Evolutionary conservation across 805 yeast genomes (phyloP), one percentile per base, ranked within the genome.

Genomic region (Hanseniaspora jakobsenii): DNA sequence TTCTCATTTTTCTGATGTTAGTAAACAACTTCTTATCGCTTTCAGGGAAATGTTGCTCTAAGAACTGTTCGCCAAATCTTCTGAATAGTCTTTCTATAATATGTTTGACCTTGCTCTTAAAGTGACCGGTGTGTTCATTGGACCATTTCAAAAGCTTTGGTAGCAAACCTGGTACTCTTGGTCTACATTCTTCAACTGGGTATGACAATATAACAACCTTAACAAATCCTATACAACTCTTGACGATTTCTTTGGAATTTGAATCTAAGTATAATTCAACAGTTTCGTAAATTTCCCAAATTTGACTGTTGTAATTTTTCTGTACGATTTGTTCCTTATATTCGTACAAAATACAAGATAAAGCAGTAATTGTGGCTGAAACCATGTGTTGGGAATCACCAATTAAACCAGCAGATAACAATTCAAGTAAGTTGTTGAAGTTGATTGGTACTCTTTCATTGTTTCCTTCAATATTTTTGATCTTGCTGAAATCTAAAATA

Each of bases 341-440:
- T 63, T 91, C 96, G 62, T 77, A 89, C 31, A 91, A 70, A 36
- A 89, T 65, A 57, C 95, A 79, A 36, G 94, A 78, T 44, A 89
- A 67, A 0, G 95, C 93, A 6, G 95, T 86, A 53, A 91, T 77
- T 2, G 89, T 77, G n/a, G 97, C 96, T 55, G 95, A 83, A 26
- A 91, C 82, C 95, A 89, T 89, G 65, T 89, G 94, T 28, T 93
- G 89, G 24, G 91, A 73, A 51, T 81, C 78, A 47, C 95, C 95
- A 29, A 91, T 95, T 52, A 93, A 69, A 66, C 98, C 99, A 23
- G 96, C 98, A 61, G 89, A 75, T 24, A 89, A 80, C 80, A 91
- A 84, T 62, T 87, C 95, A 36, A 77, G 72, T 46, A 87, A 68
- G 16, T 76, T 69, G 7, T 94, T 91, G 14, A 42, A 42, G 17